phyloP scores from a whole-genome alignment of 805 yeast genomes.

The Yarrowia keelungensis region DNA sequence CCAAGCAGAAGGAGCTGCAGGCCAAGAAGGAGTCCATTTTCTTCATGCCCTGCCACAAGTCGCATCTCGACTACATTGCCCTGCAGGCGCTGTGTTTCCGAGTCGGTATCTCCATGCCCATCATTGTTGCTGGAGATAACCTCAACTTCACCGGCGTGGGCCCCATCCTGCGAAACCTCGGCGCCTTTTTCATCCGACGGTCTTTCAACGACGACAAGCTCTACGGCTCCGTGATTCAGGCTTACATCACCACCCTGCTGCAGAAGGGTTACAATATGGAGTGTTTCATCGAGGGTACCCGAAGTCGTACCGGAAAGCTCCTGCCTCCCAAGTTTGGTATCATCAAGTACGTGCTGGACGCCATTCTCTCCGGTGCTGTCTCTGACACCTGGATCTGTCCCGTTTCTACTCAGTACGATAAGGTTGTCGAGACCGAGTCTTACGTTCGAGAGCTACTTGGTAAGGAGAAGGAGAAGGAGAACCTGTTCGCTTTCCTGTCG shows the following conservation, averaged over 20 bases:
- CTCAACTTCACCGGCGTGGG: conserved; percentile 66
- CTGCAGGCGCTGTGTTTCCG: conserved; percentile 62
- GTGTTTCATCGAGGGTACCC: conserved; percentile 70
- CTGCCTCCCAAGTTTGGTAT: conserved; percentile 69
- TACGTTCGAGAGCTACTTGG: conserved; percentile 65
- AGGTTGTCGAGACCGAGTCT: conserved; percentile 62
- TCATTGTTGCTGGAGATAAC: conserved; percentile 71
- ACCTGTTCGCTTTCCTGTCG: conserved; percentile 52
- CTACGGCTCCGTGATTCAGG: conserved; percentile 53
- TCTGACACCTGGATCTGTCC: conserved; percentile 59
- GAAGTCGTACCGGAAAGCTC: conserved; percentile 70
- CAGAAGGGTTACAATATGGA: conserved; percentile 60
- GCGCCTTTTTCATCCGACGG: conserved; percentile 66
- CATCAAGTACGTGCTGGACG: conserved; percentile 59
- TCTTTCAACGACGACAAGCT: conserved; percentile 56
- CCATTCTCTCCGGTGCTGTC: conserved; percentile 55
- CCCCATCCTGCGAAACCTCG: conserved; percentile 56
- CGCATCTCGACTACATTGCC: conserved; percentile 67
- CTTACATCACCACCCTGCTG: conserved; percentile 58
- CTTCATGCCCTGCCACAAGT: conserved; percentile 66
- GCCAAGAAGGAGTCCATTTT: conserved; percentile 51
- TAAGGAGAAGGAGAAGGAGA: conserved; percentile 62
- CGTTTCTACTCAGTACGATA: conserved; percentile 64
- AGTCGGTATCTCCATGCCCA: conserved; percentile 61
- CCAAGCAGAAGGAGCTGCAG: conserved; percentile 49